A percentile compares a stretch with the other conserved stretches of the same genome.
Conservation (phyloP, 441 rosid genomes). For the Omphalea diandra region DNA sequence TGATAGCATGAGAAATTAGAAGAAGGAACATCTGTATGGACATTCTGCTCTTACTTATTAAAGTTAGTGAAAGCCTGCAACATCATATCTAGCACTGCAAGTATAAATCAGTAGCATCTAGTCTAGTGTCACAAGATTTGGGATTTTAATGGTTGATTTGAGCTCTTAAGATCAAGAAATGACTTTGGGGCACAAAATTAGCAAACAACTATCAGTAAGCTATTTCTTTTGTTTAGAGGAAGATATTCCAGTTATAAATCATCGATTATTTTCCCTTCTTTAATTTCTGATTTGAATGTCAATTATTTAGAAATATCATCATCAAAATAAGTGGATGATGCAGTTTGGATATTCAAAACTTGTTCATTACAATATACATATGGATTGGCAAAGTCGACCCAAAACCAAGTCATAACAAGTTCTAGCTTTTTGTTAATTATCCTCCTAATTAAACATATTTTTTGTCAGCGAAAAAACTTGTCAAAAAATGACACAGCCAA, state of each 20-base stretch:
- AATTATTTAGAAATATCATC: neutral
- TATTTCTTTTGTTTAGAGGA: neutral
- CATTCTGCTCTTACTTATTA: neutral
- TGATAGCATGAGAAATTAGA: constrained; percentile 3
- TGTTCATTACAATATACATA: neutral
- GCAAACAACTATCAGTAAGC: neutral
- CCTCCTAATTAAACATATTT: neutral
- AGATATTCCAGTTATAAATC: neutral
- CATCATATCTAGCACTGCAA: neutral
- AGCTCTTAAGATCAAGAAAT: neutral
- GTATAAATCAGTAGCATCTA: neutral
- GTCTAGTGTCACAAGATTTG: neutral
- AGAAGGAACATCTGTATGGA: neutral
- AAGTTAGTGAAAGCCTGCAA: neutral
- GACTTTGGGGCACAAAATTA: neutral
- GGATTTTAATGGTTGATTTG: neutral
- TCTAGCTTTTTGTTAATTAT: constrained; percentile 1
- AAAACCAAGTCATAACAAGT: neutral
- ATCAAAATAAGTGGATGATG: neutral
- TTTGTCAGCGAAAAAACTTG: neutral
- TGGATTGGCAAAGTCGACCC: neutral
- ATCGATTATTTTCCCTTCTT: neutral
- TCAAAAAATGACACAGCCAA: neutral
- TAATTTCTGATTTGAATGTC: neutral
- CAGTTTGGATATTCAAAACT: neutral